Percentiles rank a stretch among this genome's conserved stretches.
Evolutionary conservation across 495 filamentous ascomycete genomes (phyloP).

Genomic region (Sordaria brevicollis): DNA sequence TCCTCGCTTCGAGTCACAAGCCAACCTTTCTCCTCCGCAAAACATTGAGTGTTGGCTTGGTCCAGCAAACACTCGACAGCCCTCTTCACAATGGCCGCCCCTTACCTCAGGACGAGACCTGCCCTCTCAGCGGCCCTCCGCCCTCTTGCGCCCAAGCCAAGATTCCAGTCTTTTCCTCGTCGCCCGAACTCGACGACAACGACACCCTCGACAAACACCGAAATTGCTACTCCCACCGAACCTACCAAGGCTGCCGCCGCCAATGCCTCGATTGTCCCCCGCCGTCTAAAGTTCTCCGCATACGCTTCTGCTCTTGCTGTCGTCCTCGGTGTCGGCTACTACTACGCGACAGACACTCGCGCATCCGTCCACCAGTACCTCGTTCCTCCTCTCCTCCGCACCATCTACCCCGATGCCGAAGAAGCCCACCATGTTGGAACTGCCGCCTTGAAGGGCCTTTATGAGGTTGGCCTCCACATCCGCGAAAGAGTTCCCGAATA

Average conservation of each 20-base stretch:
- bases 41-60: slow-evolving; percentile 32
- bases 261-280: not conserved
- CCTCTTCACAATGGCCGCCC: slow-evolving; percentile 22
- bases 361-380: slow-evolving; percentile 75
- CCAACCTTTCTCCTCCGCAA: not conserved
- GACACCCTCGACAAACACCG: slow-evolving; percentile 18
- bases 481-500: slow-evolving; percentile 49
- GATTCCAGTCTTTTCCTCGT: slow-evolving; percentile 7
- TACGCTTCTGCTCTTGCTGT: slow-evolving; percentile 44
- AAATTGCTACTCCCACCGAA: slow-evolving; percentile 4
- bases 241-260: not conserved
- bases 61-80: slow-evolving; percentile 10
- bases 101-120: slow-evolving; percentile 22
- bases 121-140: slow-evolving; percentile 20
- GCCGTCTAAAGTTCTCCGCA: slow-evolving; percentile 38
- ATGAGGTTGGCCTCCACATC: slow-evolving; percentile 56
- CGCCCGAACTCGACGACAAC: slow-evolving; percentile 29
- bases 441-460: slow-evolving; percentile 54
- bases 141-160: slow-evolving; percentile 11
- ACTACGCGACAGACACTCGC: slow-evolving; percentile 85
- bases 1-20: too few relatives aligned
- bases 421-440: slow-evolving; percentile 79
- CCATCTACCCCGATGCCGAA: slow-evolving; percentile 73
- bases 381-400: slow-evolving; percentile 62
- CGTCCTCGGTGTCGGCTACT: slow-evolving; percentile 38